Base-by-base conservation (phyloP, 768 basidiomycete species). In the Strobilomyces dryophilus region DNA sequence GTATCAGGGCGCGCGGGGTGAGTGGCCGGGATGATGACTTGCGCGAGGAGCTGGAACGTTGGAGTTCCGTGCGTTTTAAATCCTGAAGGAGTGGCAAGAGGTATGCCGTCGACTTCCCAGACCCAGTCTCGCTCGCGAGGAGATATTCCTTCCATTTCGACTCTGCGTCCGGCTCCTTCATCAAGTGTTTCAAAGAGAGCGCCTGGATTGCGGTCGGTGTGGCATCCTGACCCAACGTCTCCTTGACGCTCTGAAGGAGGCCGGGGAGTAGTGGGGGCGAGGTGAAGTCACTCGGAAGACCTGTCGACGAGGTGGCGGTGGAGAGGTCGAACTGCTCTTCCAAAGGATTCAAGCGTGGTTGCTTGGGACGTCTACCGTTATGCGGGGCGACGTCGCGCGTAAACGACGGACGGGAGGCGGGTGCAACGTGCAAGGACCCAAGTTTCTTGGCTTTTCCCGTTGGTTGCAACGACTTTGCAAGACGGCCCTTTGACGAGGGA, bases 91-190 rank as follows among this genome's bases (percentile, higher is more conserved):
- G 68, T 0, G 93, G 93, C 6, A 95, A 77, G 40, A 95, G 79
- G 67, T 94, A 95, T 1, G 94, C 93, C 27, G 95, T 80, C 2
- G 89, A 92, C 72, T 95, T 95, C 1, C 92, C 93, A 0, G 91
- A 92, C 15, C 94, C 93, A 0, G 92, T 95, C 69, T 95, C 92
- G 0, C 88, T 85, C 0, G 91, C 93, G 1, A 95, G 76, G 7
- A 95, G 78, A 58, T 78, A 85, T 45, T 82, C 74, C 43, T 54
- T 69, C 61, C 53, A 58, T 26, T 49, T 60, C 14, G 56, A 35
- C 34, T 47, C 60, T 15, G 41, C 29, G 32, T 54, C 48, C 21
- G 61, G 47, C 45, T 45, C 51, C 7, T 71, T 69, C 48, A 89
- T 66, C 17, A 91, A 67, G 70, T 84, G 82, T 57, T 85, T 82